phyloP scores from a whole-genome alignment of 176 grass and related monocot species.

The Saccharum officinarum region DNA sequence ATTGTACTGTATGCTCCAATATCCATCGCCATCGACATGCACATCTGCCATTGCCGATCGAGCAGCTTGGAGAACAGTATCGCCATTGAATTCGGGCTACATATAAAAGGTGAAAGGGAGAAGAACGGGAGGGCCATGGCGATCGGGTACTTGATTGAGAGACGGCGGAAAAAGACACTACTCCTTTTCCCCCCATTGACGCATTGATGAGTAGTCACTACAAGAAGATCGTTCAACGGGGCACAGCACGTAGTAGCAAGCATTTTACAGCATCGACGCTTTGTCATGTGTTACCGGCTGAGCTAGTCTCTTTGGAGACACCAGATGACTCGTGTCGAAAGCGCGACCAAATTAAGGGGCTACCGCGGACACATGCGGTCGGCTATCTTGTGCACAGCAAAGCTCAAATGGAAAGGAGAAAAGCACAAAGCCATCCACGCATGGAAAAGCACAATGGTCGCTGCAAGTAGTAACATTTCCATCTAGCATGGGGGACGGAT shows the following conservation, averaged over 20 bases:
- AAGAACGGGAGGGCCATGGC: background rate
- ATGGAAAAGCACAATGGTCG: background rate
- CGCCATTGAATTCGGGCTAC: conserved; percentile 18
- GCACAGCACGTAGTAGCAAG: background rate
- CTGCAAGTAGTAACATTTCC: background rate
- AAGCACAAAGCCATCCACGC: conserved; percentile 6
- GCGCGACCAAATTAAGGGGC: background rate
- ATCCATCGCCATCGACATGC: background rate
- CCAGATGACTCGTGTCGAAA: background rate
- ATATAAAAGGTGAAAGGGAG: background rate
- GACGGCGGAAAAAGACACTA: background rate
- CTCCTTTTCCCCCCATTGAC: background rate
- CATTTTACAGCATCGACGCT: background rate
- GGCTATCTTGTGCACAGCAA: background rate
- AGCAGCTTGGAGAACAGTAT: conserved; percentile 27
- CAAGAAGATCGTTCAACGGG: background rate
- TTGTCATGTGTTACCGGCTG: background rate
- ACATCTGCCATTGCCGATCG: conserved; percentile 15
- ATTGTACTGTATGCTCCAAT: background rate
- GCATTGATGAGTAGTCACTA: background rate
- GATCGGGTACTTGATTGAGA: conserved; percentile 3
- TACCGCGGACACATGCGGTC: background rate
- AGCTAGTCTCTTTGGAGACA: background rate
- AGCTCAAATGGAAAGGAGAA: background rate
- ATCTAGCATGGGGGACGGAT: background rate